Evolutionary conservation across 176 grass and related monocot species (phyloP).

Genomic region (Stipa capillata): DNA sequence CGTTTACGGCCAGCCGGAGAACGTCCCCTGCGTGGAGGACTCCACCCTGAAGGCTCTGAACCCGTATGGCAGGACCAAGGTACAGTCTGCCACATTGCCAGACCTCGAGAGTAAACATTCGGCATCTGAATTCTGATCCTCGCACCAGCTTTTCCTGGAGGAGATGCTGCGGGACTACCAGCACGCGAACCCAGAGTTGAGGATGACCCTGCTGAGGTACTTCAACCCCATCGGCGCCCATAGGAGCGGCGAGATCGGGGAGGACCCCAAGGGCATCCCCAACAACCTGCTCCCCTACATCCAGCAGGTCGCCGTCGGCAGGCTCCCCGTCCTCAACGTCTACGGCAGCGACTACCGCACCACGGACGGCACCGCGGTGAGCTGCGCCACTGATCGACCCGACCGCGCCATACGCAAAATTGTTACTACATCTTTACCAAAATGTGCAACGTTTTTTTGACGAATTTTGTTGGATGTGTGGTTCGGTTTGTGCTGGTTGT

Average conservation of each 20-base stretch:
- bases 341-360: constrained; percentile 92
- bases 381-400: too few species aligned
- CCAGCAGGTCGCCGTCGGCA: constrained; percentile 78
- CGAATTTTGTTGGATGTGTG: too few species aligned
- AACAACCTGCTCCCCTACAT: constrained; percentile 97
- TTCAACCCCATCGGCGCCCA: constrained; percentile 95
- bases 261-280: constrained; percentile 81
- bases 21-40: constrained; percentile 71
- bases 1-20: constrained; percentile 81
- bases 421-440: too few species aligned
- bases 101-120: background rate
- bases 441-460: too few species aligned
- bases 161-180: constrained; percentile 76
- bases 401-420: too few species aligned
- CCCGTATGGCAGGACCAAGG: constrained; percentile 95
- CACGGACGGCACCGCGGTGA: constrained; percentile 68
- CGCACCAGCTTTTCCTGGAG: constrained; percentile 69
- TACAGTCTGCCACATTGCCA: background rate
- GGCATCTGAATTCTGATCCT: too few species aligned
- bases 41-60: constrained; percentile 67
- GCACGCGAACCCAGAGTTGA: constrained; percentile 49
- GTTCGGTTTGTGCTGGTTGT: background rate
- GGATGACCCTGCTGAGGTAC: constrained; percentile 74
- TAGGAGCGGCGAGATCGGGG: constrained; percentile 79
- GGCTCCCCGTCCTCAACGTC: constrained; percentile 68